These are phyloP conservation scores for Naganishia antarctica DNA, from an alignment of 768 basidiomycete genomes.

Conservation along the genomic window DNA sequence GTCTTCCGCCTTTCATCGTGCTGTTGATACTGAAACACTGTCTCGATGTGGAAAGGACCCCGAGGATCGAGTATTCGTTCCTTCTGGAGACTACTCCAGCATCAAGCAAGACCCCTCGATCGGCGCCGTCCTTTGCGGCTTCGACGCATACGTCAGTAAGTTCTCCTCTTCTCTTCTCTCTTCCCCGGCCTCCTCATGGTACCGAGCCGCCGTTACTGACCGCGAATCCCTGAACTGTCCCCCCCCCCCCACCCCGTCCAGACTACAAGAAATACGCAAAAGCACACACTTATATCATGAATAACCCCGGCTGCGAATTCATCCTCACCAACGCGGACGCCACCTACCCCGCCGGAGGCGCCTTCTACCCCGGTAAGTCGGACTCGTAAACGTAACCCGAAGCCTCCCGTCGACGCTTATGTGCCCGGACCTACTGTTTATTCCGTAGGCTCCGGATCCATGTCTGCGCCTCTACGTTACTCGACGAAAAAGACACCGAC, in stretches of 20 bases:
- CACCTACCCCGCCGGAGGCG: slow-evolving; percentile 72
- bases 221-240: no score
- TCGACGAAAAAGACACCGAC: slow-evolving; percentile 67
- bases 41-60: slow-evolving; percentile 57
- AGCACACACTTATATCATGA: slow-evolving; percentile 80
- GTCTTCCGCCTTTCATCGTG: no score
- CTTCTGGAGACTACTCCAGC: slow-evolving; percentile 60
- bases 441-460: slow-evolving; percentile 58
- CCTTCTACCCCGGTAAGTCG: slow-evolving; percentile 66
- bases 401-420: not conserved
- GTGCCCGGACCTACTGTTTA: not conserved
- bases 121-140: slow-evolving; percentile 89
- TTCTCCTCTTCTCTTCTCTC: no score
- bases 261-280: slow-evolving; percentile 90
- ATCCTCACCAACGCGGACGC: slow-evolving; percentile 89
- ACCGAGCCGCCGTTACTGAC: no score
- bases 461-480: slow-evolving; percentile 74
- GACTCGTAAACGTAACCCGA: not conserved
- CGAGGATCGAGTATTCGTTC: slow-evolving; percentile 72
- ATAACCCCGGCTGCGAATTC: slow-evolving; percentile 74
- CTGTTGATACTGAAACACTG: no score
- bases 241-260: no score
- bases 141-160: slow-evolving; percentile 68
- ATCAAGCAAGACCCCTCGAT: slow-evolving; percentile 64
- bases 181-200: no score